Conservation (phyloP, 1,139 yeast species). For the Suhomyces anneliseae region DNA sequence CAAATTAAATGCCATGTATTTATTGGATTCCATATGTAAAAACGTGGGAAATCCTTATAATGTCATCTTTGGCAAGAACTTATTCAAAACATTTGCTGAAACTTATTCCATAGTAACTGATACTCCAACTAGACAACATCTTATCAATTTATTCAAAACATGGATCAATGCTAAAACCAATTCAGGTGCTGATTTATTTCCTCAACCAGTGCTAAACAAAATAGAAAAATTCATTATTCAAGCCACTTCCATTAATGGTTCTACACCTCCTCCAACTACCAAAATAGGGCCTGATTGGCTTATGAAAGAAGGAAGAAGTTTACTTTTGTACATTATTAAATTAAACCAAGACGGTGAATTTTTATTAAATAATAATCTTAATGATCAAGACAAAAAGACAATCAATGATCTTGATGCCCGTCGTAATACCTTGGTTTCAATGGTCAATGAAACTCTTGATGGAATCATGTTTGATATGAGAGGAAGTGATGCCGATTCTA, state of each 20-base stretch:
- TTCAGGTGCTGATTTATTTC: conserved; percentile 40
- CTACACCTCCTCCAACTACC: conserved; percentile 8
- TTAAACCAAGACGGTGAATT: conserved; percentile 13
- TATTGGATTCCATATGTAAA: conserved; percentile 45
- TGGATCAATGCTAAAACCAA: conserved; percentile 38
- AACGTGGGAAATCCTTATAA: conserved; percentile 48
- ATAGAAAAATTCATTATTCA: conserved; percentile 43
- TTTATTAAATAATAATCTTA: background rate
- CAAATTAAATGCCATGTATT: conserved; percentile 39
- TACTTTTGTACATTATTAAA: conserved; percentile 22
- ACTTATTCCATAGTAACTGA: conserved; percentile 43
- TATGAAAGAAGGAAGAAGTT: conserved; percentile 23
- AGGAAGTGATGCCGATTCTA: conserved; percentile 16
- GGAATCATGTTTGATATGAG: conserved; percentile 15
- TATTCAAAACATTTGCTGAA: conserved; percentile 39
- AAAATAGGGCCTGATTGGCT: conserved; percentile 20
- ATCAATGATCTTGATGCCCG: conserved; percentile 18
- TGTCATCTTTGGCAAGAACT: conserved; percentile 33
- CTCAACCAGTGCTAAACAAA: conserved; percentile 26
- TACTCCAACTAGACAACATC: conserved; percentile 35
- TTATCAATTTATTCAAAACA: conserved; percentile 42
- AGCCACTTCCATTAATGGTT: conserved; percentile 31
- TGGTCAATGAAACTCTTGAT: conserved; percentile 37
- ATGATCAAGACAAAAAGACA: conserved; percentile 11
- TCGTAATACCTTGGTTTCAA: conserved; percentile 33